A percentile compares a stretch with the other conserved stretches of the same genome.
Conservation (phyloP, 495 filamentous ascomycete species). For the Astrothelium subdiscretum region DNA sequence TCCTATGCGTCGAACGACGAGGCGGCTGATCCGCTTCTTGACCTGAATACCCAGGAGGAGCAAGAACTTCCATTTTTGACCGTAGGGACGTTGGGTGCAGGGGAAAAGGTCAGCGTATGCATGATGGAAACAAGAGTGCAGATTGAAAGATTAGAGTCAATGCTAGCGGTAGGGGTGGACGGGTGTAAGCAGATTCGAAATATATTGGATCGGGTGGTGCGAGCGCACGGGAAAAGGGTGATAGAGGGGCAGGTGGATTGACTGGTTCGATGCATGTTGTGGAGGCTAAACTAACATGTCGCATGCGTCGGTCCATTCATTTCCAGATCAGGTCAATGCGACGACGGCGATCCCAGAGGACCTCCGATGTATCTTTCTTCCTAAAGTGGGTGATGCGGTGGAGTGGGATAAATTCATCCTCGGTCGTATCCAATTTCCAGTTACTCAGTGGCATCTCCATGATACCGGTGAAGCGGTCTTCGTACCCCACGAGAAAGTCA, state of each 20-base stretch:
- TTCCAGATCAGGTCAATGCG: background rate
- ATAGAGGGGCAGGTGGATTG: conserved; percentile 34
- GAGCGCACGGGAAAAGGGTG: conserved; percentile 51
- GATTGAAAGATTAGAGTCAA: conserved; percentile 67
- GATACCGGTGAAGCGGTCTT: conserved; percentile 58
- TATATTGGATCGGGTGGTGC: conserved; percentile 60
- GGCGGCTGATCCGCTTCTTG: conserved; percentile 72
- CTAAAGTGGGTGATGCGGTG: conserved; percentile 68
- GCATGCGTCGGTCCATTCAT: background rate
- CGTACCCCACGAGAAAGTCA: conserved; percentile 65
- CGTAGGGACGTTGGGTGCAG: conserved; percentile 51
- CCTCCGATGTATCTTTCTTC: conserved; percentile 35
- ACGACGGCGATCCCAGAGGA: conserved; percentile 42
- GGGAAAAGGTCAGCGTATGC: conserved; percentile 64
- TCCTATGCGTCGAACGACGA: conserved; percentile 50
- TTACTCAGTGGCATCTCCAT: conserved; percentile 49
- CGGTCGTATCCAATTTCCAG: conserved; percentile 67
- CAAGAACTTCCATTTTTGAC: conserved; percentile 83
- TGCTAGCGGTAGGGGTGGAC: conserved; percentile 84
- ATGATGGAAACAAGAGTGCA: conserved; percentile 78
- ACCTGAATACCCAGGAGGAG: conserved; percentile 78
- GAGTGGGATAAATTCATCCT: conserved; percentile 77
- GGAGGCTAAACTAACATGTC: background rate
- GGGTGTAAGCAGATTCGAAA: conserved; percentile 78
- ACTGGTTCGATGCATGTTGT: background rate